Percentiles rank a stretch among this genome's conserved stretches.
Conservation (phyloP, 2,329 filamentous ascomycete species). For the Chrysosporium queenslandicum region DNA sequence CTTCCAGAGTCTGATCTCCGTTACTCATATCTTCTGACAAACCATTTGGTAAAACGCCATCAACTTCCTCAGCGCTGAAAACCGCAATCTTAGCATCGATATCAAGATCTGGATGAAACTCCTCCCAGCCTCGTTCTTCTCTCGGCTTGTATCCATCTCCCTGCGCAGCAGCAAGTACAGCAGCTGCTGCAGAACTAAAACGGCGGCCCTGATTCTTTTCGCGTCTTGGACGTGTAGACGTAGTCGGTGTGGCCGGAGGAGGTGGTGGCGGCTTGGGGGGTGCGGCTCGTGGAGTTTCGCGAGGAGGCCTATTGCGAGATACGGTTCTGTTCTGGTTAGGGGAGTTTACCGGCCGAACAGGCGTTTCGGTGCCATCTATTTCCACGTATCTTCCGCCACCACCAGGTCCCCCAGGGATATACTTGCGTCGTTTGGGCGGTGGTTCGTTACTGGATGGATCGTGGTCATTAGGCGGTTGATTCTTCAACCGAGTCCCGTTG, state of each 20-base stretch:
- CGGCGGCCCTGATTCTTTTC: conserved; percentile 43
- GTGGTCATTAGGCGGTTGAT: conserved; percentile 22
- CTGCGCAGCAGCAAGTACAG: conserved; percentile 78
- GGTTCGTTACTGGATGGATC: conserved; percentile 44
- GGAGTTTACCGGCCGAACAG: conserved; percentile 27
- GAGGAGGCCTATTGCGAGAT: conserved; percentile 43
- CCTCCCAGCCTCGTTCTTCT: conserved; percentile 94
- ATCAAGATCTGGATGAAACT: conserved; percentile 92
- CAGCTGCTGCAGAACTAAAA: conserved; percentile 73
- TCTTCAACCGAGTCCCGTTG: conserved; percentile 27
- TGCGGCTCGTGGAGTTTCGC: conserved; percentile 28
- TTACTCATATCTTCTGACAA: background rate
- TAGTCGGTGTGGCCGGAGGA: conserved; percentile 24
- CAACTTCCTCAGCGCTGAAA: conserved; percentile 73
- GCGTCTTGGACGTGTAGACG: conserved; percentile 33
- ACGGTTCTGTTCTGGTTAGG: conserved; percentile 38
- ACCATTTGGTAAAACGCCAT: conserved; percentile 51
- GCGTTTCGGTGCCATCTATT: conserved; percentile 54
- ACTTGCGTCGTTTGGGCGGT: conserved; percentile 61
- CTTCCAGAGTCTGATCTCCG: conserved; percentile 31
- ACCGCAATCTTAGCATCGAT: conserved; percentile 71
- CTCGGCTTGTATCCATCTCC: conserved; percentile 94
- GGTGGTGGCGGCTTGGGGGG: conserved; percentile 25
- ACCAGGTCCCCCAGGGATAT: conserved; percentile 76
- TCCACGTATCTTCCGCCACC: conserved; percentile 79